Base-by-base conservation (phyloP, 257 asterid genomes). In the Solanum chmielewskii region DNA sequence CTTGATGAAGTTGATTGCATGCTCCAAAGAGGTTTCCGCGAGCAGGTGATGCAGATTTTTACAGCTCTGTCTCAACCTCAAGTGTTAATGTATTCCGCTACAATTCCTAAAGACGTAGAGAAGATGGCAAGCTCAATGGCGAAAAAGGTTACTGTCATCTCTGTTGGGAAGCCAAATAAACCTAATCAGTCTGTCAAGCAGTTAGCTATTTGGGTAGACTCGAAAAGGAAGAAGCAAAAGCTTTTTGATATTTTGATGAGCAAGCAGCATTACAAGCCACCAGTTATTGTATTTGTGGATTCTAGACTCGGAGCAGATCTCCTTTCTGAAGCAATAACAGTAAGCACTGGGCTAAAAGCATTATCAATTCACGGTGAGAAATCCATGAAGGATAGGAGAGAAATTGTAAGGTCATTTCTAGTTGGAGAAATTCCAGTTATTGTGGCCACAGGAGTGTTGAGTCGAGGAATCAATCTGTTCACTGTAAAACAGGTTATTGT, bases 381-480 rank as follows among this genome's bases (percentile, higher is more conserved):
- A 89, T 89, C 90, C 62, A 96, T 95, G 99, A 94, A 96, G 91
- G 99, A 96, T 88, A 94, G 99, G 75, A 92, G 98, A 86, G 98
- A 96, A 33, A 85, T 90, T 87, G 64, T 96, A 37, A 89, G 92
- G 86, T 92, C 98, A 7, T 95, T 96, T 87, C 90, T 96, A 92
- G 93, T 95, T 27, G 99, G 99, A 81, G 98, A 93, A 87, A 92
- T 94, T 11, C 88, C 85, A 23, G 94, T 95, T 52, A 74, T 96
- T 69, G 98, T 96, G 78, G 97, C 99, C 41, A 96, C 99, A 0
- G 99, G 99, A n/a, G 94, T 96, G 29, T 92, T 96, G 92, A 96
- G 98, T 52, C 93, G 98, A 66, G 99, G 99, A 37, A 91, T 96
- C 73, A 95, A 96, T 91, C 94, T 96, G 47, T 70, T 94, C 89